Evolutionary conservation across 2,329 filamentous ascomycete genomes (phyloP).

Genomic region (Aspergillus sp.): DNA sequence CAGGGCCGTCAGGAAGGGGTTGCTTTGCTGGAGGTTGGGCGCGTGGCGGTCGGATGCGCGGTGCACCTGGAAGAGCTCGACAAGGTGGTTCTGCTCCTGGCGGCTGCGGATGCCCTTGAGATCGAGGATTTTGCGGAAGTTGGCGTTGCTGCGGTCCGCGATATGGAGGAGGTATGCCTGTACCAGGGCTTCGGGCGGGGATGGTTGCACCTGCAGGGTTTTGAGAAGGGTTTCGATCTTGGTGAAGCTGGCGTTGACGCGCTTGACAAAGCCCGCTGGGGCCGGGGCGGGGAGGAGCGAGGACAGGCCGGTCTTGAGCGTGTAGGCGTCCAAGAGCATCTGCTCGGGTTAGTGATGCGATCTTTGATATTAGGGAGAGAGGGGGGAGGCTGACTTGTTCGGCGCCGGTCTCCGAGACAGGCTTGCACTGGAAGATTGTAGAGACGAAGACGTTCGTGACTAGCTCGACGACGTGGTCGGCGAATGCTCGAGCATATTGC

Average conservation of each 20-base stretch:
- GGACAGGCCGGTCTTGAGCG: slow-evolving; percentile 51
- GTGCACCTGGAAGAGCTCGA: slow-evolving; percentile 90
- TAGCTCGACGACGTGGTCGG: slow-evolving; percentile 91
- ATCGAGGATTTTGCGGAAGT: slow-evolving; percentile 95
- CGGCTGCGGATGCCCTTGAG: slow-evolving; percentile 85
- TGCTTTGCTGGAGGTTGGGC: slow-evolving; percentile 64
- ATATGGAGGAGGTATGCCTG: slow-evolving; percentile 98
- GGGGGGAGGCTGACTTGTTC: slow-evolving; percentile 64
- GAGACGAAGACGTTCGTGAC: slow-evolving; percentile 75
- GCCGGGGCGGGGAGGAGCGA: slow-evolving; percentile 58
- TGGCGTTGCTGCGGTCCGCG: slow-evolving; percentile 85
- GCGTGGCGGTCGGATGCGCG: slow-evolving; percentile 65
- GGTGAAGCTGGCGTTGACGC: slow-evolving; percentile 78
- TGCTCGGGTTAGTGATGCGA: slow-evolving; percentile 34
- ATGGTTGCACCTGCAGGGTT: slow-evolving; percentile 89
- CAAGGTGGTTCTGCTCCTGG: slow-evolving; percentile 73
- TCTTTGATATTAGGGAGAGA: background rate
- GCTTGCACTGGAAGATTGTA: slow-evolving; percentile 84
- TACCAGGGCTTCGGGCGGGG: slow-evolving; percentile 88
- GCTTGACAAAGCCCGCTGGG: slow-evolving; percentile 71
- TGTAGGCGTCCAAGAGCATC: slow-evolving; percentile 94
- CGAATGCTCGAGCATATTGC: slow-evolving; percentile 91
- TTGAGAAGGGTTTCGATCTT: slow-evolving; percentile 92
- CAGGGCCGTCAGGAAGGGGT: slow-evolving; percentile 68
- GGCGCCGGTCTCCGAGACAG: slow-evolving; percentile 88